These are phyloP conservation scores for Spiraea crenata DNA, from an alignment of 331 rosid species.

Conservation along the genomic window DNA sequence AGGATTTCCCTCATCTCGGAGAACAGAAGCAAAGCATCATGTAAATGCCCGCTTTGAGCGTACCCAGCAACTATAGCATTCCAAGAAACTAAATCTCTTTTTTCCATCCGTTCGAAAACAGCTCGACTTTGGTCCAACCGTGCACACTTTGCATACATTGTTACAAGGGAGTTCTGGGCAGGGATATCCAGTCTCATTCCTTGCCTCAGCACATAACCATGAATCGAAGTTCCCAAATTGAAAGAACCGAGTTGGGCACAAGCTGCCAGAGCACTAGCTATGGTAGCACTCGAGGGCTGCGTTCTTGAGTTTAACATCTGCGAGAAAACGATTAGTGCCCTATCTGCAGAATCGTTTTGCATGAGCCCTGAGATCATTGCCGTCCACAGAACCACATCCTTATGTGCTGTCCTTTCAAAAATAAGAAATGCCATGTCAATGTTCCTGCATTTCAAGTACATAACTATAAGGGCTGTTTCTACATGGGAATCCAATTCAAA, in stretches of 20 bases:
- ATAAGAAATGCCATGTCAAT: slow-evolving; percentile 52
- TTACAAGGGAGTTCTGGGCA: slow-evolving; percentile 77
- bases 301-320: slow-evolving; percentile 54
- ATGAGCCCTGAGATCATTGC: slow-evolving; percentile 94
- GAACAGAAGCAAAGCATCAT: slow-evolving; percentile 56
- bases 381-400: slow-evolving; percentile 82
- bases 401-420: slow-evolving; percentile 42
- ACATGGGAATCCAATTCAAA: slow-evolving; percentile 54
- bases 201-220: slow-evolving; percentile 64
- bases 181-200: slow-evolving; percentile 58
- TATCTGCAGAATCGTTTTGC: slow-evolving; percentile 61
- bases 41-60: slow-evolving; percentile 63
- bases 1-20: slow-evolving; percentile 57
- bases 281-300: slow-evolving; percentile 64
- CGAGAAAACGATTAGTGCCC: slow-evolving; percentile 54
- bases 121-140: slow-evolving; percentile 53
- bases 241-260: slow-evolving; percentile 65
- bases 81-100: slow-evolving; percentile 89
- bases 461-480: slow-evolving; percentile 59
- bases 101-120: slow-evolving; percentile 53
- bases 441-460: slow-evolving; percentile 60
- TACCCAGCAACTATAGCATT: slow-evolving; percentile 75
- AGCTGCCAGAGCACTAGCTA: slow-evolving; percentile 76
- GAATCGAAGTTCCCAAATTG: slow-evolving; percentile 60
- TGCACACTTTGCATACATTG: slow-evolving; percentile 86